A percentile compares a stretch with the other conserved stretches of the same genome.
Evolutionary conservation across 495 filamentous ascomycete species (phyloP).

Genomic region (Penicillium diatomitis): DNA sequence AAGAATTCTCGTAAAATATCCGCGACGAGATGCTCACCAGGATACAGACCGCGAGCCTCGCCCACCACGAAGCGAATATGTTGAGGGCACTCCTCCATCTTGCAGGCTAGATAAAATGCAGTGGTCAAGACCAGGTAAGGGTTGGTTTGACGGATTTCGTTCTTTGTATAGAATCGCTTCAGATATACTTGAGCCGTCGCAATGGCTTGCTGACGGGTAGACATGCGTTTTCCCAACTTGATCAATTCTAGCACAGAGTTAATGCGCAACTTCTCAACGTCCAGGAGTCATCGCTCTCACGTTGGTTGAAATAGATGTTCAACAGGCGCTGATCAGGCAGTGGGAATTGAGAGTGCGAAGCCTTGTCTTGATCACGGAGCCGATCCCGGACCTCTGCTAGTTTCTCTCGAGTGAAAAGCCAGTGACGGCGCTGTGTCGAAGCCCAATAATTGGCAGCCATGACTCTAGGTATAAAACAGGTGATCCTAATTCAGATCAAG

Average conservation of each 20-base stretch:
- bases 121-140: conserved; percentile 87
- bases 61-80: conserved; percentile 83
- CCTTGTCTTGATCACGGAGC: conserved; percentile 63
- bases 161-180: conserved; percentile 85
- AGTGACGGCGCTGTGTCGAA: conserved; percentile 80
- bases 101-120: conserved; percentile 90
- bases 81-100: conserved; percentile 97
- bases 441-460: conserved; percentile 99
- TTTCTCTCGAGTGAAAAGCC: conserved; percentile 79
- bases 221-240: conserved; percentile 69
- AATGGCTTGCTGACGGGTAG: conserved; percentile 79
- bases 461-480: conserved; percentile 2
- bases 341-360: conserved; percentile 64
- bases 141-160: conserved; percentile 87
- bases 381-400: conserved; percentile 62
- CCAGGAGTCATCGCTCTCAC: conserved; percentile 33
- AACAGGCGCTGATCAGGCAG: conserved; percentile 74
- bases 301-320: conserved; percentile 86
- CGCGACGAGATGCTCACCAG: conserved; percentile 45
- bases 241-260: conserved; percentile 51
- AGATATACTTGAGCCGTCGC: conserved; percentile 94
- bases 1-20: neutral
- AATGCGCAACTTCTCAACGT: conserved; percentile 11
- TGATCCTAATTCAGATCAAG: neutral
- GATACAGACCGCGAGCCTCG: conserved; percentile 83